Conservation (phyloP, 2,329 filamentous ascomycete genomes). For the Talaromyces sp. region DNA sequence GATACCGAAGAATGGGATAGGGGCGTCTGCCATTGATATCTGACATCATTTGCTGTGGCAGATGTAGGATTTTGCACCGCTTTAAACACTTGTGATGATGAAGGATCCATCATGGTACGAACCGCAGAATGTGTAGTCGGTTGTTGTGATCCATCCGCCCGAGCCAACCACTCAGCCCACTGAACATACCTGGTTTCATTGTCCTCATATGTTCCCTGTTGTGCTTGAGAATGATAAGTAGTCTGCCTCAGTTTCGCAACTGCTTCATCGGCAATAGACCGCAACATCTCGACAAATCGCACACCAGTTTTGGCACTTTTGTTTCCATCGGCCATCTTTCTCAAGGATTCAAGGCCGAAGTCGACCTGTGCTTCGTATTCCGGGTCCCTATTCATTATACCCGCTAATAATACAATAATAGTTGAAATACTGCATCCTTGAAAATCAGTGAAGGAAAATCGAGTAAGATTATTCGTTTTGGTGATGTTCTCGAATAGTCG, state of each 20-base stretch:
- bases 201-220: constrained; percentile 16
- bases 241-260: neutral
- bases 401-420: constrained; percentile 34
- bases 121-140: neutral
- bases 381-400: constrained; percentile 35
- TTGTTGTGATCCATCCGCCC: neutral
- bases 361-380: constrained; percentile 29
- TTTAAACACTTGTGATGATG: neutral
- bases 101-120: neutral
- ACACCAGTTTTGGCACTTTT: constrained; percentile 29
- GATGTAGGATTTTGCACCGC: neutral
- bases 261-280: constrained; percentile 28
- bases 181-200: constrained; percentile 6
- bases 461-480: constrained; percentile 30
- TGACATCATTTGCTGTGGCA: neutral
- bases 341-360: constrained; percentile 33
- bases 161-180: constrained; percentile 14
- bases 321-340: constrained; percentile 36
- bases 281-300: constrained; percentile 28
- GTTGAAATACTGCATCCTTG: constrained; percentile 41
- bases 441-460: constrained; percentile 41
- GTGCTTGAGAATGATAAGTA: neutral
- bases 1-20: neutral
- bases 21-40: constrained; percentile 6
- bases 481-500: constrained; percentile 31